Evolutionary conservation across 176 grass and related monocot species (phyloP).

Genomic region (Guadua angustifolia): DNA sequence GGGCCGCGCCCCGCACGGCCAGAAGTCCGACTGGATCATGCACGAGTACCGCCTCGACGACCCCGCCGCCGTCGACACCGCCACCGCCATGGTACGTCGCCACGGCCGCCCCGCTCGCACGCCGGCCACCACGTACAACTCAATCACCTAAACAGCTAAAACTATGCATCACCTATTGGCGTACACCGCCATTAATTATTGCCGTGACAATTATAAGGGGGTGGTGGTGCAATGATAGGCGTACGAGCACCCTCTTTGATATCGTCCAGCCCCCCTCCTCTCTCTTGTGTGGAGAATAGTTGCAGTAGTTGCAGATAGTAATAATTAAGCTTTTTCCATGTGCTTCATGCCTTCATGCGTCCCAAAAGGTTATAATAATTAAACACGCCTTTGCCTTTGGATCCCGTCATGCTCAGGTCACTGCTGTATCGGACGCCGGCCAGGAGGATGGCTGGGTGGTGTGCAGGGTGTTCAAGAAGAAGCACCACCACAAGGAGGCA

Average conservation of each 20-base stretch:
- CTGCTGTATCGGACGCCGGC: conserved; percentile 52
- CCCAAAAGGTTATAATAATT: conserved; percentile 61
- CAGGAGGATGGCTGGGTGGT: conserved; percentile 99
- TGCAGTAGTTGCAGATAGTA: neutral
- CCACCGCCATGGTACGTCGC: conserved; percentile 31
- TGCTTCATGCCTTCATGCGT: conserved; percentile 56
- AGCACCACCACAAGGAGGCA: conserved; percentile 77
- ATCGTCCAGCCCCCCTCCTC: conserved; percentile 18
- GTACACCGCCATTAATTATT: conserved; percentile 47
- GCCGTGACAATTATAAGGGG: conserved; percentile 56
- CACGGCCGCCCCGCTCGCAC: neutral
- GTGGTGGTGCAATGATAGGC: conserved; percentile 59
- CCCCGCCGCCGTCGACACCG: conserved; percentile 7
- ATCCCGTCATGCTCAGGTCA: conserved; percentile 39
- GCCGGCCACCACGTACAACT: neutral
- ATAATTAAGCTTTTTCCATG: conserved; percentile 64
- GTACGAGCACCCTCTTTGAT: conserved; percentile 50
- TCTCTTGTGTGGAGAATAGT: neutral
- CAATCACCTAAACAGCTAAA: neutral
- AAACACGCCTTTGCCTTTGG: conserved; percentile 16
- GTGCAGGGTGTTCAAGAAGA: conserved; percentile 99
- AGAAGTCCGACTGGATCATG: conserved; percentile 96
- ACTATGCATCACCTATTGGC: conserved; percentile 24
- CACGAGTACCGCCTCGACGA: conserved; percentile 91
- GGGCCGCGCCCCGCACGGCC: conserved; percentile 86